phyloP scores from a whole-genome alignment of 2,329 filamentous ascomycete genomes.

The Monilinia vaccinii-corymbosi region DNA sequence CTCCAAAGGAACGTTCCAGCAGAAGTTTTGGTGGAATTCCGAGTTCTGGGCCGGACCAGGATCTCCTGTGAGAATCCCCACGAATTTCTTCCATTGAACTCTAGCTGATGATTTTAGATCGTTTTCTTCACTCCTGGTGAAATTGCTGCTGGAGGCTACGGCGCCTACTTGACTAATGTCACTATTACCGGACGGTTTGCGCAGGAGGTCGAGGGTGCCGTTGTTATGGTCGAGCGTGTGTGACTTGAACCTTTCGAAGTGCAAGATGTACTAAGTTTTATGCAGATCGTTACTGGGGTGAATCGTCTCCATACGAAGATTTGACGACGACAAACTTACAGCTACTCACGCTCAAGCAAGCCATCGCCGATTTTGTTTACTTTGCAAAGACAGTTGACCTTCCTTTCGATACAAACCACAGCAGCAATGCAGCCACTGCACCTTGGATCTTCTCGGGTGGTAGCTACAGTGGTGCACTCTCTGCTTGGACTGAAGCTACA shows the following conservation, averaged over 20 bases:
- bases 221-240: slow-evolving; percentile 45
- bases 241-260: neutral
- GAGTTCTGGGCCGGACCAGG: slow-evolving; percentile 45
- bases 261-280: neutral
- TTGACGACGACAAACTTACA: slow-evolving; percentile 45
- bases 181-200: slow-evolving; percentile 42
- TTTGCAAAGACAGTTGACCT: slow-evolving; percentile 45
- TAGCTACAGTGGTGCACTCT: slow-evolving; percentile 46
- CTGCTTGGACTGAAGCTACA: slow-evolving; percentile 45
- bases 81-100: neutral
- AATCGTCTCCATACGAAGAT: slow-evolving; percentile 42
- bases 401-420: slow-evolving; percentile 41
- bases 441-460: slow-evolving; percentile 50
- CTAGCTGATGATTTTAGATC: slow-evolving; percentile 27
- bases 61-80: slow-evolving; percentile 36
- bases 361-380: slow-evolving; percentile 43
- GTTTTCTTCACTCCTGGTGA: slow-evolving; percentile 47
- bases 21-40: slow-evolving; percentile 44
- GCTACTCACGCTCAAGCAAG: slow-evolving; percentile 44
- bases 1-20: slow-evolving; percentile 43
- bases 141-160: slow-evolving; percentile 36
- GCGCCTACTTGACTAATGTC: slow-evolving; percentile 41
- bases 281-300: slow-evolving; percentile 48
- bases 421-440: slow-evolving; percentile 41
- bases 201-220: slow-evolving; percentile 43